A percentile compares a stretch with the other conserved stretches of the same genome.
Evolutionary conservation across 352 stramenopile species (phyloP).

Genomic region (Phytophthora quininea): DNA sequence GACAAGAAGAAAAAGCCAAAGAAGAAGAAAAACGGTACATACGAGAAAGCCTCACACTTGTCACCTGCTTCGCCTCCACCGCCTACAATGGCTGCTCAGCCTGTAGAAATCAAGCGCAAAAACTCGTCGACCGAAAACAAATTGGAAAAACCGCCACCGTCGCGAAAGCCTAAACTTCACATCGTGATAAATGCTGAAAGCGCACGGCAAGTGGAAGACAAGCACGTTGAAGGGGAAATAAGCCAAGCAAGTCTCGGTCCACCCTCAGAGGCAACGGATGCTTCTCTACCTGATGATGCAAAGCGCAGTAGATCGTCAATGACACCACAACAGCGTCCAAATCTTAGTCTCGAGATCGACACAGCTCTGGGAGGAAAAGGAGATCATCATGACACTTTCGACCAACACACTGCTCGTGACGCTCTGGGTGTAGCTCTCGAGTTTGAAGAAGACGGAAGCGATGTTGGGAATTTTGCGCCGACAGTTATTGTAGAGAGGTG

Average conservation of each 20-base stretch:
- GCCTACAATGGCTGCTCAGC: not conserved
- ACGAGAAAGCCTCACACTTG: conserved; percentile 1
- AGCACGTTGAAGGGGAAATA: too few species aligned
- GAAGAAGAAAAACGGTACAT: conserved; percentile 20
- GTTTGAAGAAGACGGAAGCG: conserved; percentile 41
- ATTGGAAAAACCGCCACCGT: conserved; percentile 9
- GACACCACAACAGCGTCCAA: not conserved
- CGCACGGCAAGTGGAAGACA: too few species aligned
- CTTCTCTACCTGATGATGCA: conserved; percentile 10
- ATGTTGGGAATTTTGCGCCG: not conserved
- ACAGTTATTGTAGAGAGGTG: conserved; percentile 22
- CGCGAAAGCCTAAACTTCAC: conserved; percentile 25
- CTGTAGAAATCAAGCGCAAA: not conserved
- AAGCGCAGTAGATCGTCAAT: conserved; percentile 10
- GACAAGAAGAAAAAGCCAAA: conserved; percentile 34
- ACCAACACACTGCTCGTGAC: conserved; percentile 18
- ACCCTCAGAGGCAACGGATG: conserved; percentile 20
- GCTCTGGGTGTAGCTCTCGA: conserved; percentile 41
- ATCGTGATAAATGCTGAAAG: conserved; percentile 7
- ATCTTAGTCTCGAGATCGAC: conserved; percentile 18
- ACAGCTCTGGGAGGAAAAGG: conserved; percentile 2
- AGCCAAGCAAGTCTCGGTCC: conserved; percentile 7
- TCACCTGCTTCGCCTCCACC: not conserved
- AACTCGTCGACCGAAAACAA: not conserved
- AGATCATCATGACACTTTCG: conserved; percentile 13